These are phyloP conservation scores for Aeschynomene evenia DNA, from an alignment of 306 rosid species.

Conservation along the genomic window DNA sequence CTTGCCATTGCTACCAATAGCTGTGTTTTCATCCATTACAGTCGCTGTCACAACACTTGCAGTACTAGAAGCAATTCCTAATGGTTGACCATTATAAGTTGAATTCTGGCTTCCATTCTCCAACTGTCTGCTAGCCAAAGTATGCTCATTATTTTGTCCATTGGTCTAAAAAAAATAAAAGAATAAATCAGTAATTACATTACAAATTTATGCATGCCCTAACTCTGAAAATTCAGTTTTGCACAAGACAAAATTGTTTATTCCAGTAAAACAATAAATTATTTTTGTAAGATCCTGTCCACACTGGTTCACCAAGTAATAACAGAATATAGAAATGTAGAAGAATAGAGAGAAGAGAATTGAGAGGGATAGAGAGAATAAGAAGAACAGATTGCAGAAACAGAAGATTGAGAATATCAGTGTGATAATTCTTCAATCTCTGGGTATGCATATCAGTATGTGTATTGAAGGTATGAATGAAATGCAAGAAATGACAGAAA, in stretches of 20 bases:
- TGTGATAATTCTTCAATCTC: no score
- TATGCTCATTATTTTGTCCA: conserved; percentile 41
- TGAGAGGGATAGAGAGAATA: no score
- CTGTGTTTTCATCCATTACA: conserved; percentile 48
- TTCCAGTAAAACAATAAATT: neutral
- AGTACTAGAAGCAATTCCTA: conserved; percentile 42
- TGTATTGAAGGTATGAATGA: no score
- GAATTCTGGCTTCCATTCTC: conserved; percentile 64
- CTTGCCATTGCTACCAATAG: conserved; percentile 43
- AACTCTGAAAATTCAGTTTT: neutral
- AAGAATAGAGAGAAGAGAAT: no score
- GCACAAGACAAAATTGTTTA: neutral
- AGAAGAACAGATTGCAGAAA: no score
- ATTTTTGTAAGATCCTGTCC: no score
- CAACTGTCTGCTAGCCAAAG: conserved; percentile 44
- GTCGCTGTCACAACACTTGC: conserved; percentile 27
- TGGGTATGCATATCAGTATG: no score
- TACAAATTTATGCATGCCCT: neutral
- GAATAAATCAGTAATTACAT: neutral
- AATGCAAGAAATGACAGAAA: no score
- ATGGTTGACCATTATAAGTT: conserved; percentile 47
- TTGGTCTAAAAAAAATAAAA: conserved; percentile 53
- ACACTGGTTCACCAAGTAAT: no score
- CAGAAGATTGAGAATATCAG: no score
- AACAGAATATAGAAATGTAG: no score